phyloP scores from a whole-genome alignment of 176 grass and related monocot species.

The Juncus effusus region DNA sequence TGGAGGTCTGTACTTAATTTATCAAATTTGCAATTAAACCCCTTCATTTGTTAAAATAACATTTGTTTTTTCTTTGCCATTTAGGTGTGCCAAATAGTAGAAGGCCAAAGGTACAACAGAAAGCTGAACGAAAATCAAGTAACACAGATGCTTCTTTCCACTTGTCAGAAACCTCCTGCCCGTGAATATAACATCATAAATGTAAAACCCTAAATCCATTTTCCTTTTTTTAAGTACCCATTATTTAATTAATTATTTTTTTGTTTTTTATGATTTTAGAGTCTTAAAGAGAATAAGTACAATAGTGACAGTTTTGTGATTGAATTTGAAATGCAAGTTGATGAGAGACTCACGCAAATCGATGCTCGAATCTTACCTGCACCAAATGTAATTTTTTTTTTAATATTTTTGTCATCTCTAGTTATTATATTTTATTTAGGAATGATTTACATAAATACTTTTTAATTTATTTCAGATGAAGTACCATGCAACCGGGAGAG shows the following conservation, averaged over 20 bases:
- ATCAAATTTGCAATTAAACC: neutral
- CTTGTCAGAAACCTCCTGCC: constrained; percentile 30
- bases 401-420: constrained; percentile 9
- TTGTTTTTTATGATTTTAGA: constrained; percentile 31
- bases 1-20: constrained; percentile 49
- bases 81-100: constrained; percentile 2
- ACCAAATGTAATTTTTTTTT: constrained; percentile 54
- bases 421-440: constrained; percentile 10
- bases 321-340: constrained; percentile 80
- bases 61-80: too few species aligned
- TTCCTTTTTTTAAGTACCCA: neutral
- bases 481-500: constrained; percentile 84
- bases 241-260: neutral
- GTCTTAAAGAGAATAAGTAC: constrained; percentile 40
- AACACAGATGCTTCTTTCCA: constrained; percentile 21
- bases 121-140: constrained; percentile 42
- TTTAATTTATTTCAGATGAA: constrained; percentile 57
- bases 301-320: constrained; percentile 36
- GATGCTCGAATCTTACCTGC: constrained; percentile 90
- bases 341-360: constrained; percentile 71
- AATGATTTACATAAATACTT: neutral
- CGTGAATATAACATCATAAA: constrained; percentile 33
- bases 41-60: neutral
- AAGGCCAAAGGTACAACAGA: constrained; percentile 54
- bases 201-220: constrained; percentile 19